Conservation (phyloP, 257 asterid genomes). For the Leonotis leonurus region DNA sequence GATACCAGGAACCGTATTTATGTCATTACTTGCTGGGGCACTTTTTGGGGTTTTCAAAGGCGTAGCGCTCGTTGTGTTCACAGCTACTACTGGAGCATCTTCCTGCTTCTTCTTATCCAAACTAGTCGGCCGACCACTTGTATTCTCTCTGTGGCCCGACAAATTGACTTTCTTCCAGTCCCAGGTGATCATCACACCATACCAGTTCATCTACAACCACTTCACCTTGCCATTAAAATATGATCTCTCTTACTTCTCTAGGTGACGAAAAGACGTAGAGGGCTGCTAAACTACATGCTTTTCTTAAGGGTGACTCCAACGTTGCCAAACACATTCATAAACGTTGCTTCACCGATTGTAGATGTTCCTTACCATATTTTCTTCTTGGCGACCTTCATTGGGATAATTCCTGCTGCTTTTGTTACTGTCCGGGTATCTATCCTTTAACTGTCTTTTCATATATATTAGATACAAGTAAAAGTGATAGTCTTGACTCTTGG, state of each 20-base stretch:
- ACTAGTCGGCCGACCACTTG: constrained; percentile 84
- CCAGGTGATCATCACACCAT: constrained; percentile 56
- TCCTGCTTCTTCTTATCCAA: constrained; percentile 86
- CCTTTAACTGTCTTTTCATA: background rate
- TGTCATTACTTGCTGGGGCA: constrained; percentile 94
- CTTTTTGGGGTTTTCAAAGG: constrained; percentile 88
- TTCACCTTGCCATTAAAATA: constrained; percentile 6
- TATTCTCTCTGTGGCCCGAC: constrained; percentile 90
- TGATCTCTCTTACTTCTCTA: constrained; percentile 19
- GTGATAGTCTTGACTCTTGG: background rate
- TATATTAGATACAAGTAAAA: background rate
- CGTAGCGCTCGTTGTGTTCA: constrained; percentile 79
- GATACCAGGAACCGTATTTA: constrained; percentile 95
- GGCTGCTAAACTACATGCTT: constrained; percentile 89
- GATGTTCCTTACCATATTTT: constrained; percentile 84
- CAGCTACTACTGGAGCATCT: constrained; percentile 95
- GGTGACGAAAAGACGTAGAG: constrained; percentile 68
- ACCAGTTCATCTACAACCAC: background rate
- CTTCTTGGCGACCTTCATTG: constrained; percentile 80
- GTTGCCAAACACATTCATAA: constrained; percentile 86
- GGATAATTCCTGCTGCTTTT: constrained; percentile 88
- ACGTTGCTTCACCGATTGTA: constrained; percentile 94
- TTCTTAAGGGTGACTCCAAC: constrained; percentile 94
- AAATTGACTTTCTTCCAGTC: constrained; percentile 71
- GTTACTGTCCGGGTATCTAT: constrained; percentile 79